Conservation (phyloP, 495 filamentous ascomycete species). For the Ramalina peruviana region DNA sequence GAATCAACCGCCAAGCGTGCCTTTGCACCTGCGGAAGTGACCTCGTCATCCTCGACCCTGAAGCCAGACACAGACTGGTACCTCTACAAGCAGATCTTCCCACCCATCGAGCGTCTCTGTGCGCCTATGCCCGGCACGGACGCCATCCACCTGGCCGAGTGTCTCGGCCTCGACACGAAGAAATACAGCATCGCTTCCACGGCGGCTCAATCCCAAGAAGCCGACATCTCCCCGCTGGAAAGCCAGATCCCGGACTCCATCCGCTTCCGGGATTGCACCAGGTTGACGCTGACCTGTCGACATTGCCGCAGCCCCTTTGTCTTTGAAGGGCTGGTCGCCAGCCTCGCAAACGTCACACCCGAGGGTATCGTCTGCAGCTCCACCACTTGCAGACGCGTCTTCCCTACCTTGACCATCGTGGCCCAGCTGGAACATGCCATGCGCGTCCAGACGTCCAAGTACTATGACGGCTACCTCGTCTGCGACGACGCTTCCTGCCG, state of each 20-base stretch:
- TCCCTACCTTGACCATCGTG: conserved; percentile 60
- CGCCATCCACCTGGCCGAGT: conserved; percentile 74
- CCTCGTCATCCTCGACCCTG: conserved; percentile 56
- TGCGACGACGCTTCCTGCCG: conserved; percentile 84
- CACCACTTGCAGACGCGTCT: conserved; percentile 40
- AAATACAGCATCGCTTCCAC: conserved; percentile 65
- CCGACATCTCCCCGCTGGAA: conserved; percentile 69
- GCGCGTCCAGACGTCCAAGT: conserved; percentile 58
- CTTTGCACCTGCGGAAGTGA: conserved; percentile 71
- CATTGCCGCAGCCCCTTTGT: conserved; percentile 54
- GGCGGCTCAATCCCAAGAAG: conserved; percentile 33
- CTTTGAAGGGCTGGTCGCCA: conserved; percentile 59
- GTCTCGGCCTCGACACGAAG: conserved; percentile 75
- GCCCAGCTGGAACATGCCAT: conserved; percentile 80
- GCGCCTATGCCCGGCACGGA: conserved; percentile 90
- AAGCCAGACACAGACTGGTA: conserved; percentile 92
- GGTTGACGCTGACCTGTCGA: conserved; percentile 66
- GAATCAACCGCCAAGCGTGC: conserved; percentile 75
- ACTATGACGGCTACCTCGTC: conserved; percentile 84
- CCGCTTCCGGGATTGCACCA: conserved; percentile 67
- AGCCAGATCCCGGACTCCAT: conserved; percentile 77
- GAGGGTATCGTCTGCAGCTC: conserved; percentile 63
- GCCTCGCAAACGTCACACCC: conserved; percentile 45
- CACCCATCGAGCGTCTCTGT: conserved; percentile 93
- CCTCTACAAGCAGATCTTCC: conserved; percentile 94